Evolutionary conservation across 2,329 filamentous ascomycete species (phyloP), one percentile per base, ranked within the genome.

Genomic region (Colletotrichum lini): DNA sequence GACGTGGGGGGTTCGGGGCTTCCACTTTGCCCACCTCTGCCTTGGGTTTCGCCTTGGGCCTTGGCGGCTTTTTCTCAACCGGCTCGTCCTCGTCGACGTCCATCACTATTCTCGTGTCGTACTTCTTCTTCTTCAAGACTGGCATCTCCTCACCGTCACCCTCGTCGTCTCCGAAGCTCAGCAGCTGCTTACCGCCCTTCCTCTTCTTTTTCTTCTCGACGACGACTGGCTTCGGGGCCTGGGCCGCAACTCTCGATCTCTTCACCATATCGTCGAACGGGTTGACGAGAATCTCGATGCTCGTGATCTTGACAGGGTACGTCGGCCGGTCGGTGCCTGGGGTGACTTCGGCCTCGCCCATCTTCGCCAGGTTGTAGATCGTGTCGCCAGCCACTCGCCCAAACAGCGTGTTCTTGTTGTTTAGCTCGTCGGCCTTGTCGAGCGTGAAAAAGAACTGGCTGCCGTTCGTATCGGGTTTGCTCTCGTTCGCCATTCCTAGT

Each of bases 381-480:
- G 96, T 98, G 74, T 98, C 94, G 38, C 96, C 96, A 45, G 93
- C 94, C 54, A 99, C 89, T 67, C 96, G 88, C 21, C 96, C 96
- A 84, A 99, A 98, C 80, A 98, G 84, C 0, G 96, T 98, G 81
- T 98, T 98, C 82, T 94, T 94, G 62, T 92, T 93, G 75, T 93
- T 94, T 77, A 99, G 81, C 84, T 98, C 95, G 35, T 94, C 91
- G 30, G 95, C 87, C 78, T 92, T 95, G 73, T 91, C 95, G 64
- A 99, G 83, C 0, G 96, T 98, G 73, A 99, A 92, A 84, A 99
- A 99, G 86, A 98, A 98, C 82, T 99, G 96, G 80, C 94, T 98
- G 44, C 94, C 94, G 83, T 98, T 98, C 65, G 93, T 93, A 77
- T 95, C 87, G 40, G 89, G 88, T 62, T 84, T 84, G 56, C 95